A percentile compares a stretch with the other conserved stretches of the same genome.
Conservation (phyloP, 1,284 basidiomycete species). For the Cutaneotrichosporon dermatis region DNA sequence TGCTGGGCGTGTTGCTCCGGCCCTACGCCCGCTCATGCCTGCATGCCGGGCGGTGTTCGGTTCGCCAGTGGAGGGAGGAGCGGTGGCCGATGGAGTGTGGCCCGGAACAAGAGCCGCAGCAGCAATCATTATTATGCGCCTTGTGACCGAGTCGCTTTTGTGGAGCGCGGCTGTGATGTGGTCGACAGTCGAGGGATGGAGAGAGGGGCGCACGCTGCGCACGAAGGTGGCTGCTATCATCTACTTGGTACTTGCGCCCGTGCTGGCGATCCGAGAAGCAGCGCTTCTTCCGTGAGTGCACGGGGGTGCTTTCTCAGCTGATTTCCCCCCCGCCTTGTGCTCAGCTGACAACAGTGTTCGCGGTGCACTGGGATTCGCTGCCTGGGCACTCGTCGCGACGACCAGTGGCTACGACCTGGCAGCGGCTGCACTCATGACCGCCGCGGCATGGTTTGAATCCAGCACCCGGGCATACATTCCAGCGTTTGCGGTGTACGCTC, state of each 20-base stretch:
- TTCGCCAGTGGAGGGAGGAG: neutral
- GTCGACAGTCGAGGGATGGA: constrained; percentile 16
- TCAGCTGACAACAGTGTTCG: constrained; percentile 13
- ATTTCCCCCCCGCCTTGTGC: too few relatives aligned
- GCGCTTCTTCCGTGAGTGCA: constrained; percentile 12
- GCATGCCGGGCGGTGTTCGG: neutral
- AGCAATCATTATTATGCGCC: neutral
- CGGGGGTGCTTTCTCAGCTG: too few relatives aligned
- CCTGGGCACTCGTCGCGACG: constrained; percentile 17
- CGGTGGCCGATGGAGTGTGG: neutral
- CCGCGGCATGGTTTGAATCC: constrained; percentile 2
- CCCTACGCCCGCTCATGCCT: neutral
- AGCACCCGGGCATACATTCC: constrained; percentile 10
- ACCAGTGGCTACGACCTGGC: constrained; percentile 11
- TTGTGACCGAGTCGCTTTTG: constrained; percentile 6
- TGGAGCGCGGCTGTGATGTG: constrained; percentile 17
- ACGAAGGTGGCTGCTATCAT: constrained; percentile 16
- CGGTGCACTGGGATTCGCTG: constrained; percentile 13
- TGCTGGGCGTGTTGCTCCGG: neutral
- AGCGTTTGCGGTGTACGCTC: constrained; percentile 14
- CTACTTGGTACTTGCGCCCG: constrained; percentile 12
- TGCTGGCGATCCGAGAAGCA: constrained; percentile 8
- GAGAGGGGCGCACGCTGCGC: constrained; percentile 16
- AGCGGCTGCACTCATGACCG: constrained; percentile 9
- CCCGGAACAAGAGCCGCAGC: neutral